A percentile compares a stretch with the other conserved stretches of the same genome.
Conservation (phyloP, 78 protist species). For the Monocercomonoides exilis region DNA sequence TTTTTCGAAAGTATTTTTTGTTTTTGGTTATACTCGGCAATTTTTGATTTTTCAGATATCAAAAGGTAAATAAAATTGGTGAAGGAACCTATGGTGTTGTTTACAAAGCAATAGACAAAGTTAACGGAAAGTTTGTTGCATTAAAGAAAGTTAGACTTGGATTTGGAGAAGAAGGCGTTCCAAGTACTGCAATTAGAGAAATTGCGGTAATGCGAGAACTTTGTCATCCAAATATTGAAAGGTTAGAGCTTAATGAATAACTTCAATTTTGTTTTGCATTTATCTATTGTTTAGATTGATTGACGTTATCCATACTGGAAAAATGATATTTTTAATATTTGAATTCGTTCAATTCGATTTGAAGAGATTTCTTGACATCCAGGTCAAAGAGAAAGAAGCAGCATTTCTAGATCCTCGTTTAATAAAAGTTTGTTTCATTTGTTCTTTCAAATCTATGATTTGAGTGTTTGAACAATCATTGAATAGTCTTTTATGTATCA, state of each 20-base stretch:
- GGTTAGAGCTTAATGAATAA: too few species aligned
- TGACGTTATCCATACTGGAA: constrained; percentile 4
- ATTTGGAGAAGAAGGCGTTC: constrained; percentile 28
- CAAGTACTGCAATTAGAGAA: constrained; percentile 36
- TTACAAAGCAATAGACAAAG: constrained; percentile 22
- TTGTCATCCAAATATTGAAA: constrained; percentile 27
- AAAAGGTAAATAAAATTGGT: constrained; percentile 18
- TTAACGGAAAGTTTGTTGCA: constrained; percentile 29
- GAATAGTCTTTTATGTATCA: constrained; percentile 10
- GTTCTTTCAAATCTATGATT: constrained; percentile 39
- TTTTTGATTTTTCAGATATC: neutral
- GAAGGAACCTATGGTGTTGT: constrained; percentile 50
- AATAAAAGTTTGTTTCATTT: constrained; percentile 51
- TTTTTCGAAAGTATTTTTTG: too few species aligned
- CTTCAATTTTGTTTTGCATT: neutral
- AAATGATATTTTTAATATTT: constrained; percentile 21
- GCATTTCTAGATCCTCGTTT: constrained; percentile 40
- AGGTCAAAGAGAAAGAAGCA: neutral
- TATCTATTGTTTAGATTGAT: neutral
- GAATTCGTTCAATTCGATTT: constrained; percentile 32
- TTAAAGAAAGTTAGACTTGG: constrained; percentile 32
- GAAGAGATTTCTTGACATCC: constrained; percentile 20
- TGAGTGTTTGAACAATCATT: constrained; percentile 17
- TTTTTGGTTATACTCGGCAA: too few species aligned
- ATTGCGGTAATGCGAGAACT: constrained; percentile 24